Evolutionary conservation across 768 basidiomycete genomes (phyloP).

Genomic region (Mycena alexandri): DNA sequence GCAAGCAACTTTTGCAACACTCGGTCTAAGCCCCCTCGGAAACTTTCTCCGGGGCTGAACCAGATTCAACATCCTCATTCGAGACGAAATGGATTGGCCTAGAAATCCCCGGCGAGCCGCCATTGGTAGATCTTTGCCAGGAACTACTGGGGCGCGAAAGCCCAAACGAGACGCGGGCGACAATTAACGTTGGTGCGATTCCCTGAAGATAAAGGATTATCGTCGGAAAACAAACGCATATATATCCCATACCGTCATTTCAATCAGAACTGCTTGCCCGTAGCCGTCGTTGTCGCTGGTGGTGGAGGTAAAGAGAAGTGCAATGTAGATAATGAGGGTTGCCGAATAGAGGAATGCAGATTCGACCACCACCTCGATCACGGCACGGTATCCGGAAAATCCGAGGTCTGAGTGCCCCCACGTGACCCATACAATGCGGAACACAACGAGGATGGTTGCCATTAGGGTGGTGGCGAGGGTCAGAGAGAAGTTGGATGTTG

Average conservation of each 20-base stretch:
- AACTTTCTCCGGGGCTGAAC: no score
- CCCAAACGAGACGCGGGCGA: slow-evolving; percentile 14
- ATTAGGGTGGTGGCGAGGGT: slow-evolving; percentile 1
- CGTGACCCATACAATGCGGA: slow-evolving; percentile 13
- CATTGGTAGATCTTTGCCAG: slow-evolving; percentile 10
- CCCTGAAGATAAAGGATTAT: slow-evolving; percentile 5
- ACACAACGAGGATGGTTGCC: slow-evolving; percentile 10
- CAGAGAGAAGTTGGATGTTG: slow-evolving; percentile 1
- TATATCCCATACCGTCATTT: slow-evolving; percentile 2
- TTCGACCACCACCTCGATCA: slow-evolving; percentile 15
- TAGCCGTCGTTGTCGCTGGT: slow-evolving; percentile 12
- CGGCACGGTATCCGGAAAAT: slow-evolving; percentile 6
- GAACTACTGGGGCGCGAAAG: slow-evolving; percentile 2
- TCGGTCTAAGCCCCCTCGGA: no score
- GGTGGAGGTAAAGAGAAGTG: slow-evolving; percentile 1
- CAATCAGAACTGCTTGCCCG: slow-evolving; percentile 9
- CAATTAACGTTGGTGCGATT: slow-evolving; percentile 11
- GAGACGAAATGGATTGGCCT: no score
- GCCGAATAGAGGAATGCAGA: slow-evolving; percentile 16
- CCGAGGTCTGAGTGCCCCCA: not conserved
- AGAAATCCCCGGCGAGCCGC: no score
- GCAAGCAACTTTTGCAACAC: no score
- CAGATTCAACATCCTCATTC: no score
- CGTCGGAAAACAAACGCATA: not conserved
- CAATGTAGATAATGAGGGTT: slow-evolving; percentile 12